Conservation (phyloP, 371 early-diverging fungal genomes). For the Mitosporidium daphniae region DNA sequence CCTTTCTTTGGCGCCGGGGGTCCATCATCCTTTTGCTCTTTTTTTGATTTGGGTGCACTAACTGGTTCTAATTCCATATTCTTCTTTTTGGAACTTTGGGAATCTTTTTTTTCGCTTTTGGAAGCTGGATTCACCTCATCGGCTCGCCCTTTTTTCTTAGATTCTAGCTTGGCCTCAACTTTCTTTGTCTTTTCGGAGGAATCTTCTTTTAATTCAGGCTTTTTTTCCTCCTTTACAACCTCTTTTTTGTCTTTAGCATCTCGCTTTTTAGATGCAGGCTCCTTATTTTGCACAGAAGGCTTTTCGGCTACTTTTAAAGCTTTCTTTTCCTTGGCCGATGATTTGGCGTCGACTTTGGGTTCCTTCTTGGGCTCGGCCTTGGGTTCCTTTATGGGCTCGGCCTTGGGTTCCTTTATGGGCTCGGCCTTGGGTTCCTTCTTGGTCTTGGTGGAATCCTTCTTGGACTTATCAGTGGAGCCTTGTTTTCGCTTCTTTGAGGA, state of each 20-base stretch:
- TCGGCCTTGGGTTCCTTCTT: background rate
- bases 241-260: background rate
- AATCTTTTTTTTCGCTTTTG: background rate
- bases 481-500: background rate
- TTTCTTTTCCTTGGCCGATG: background rate
- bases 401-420: too few species aligned
- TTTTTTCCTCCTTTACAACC: too few species aligned
- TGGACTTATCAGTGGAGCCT: background rate
- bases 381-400: too few species aligned
- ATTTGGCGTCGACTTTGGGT: too few species aligned
- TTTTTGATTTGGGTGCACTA: background rate
- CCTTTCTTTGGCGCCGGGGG: too few species aligned
- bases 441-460: background rate
- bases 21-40: background rate
- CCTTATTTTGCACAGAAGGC: too few species aligned
- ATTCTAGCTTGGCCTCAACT: background rate
- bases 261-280: constrained; percentile 1
- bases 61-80: background rate
- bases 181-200: constrained; percentile 1
- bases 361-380: too few species aligned
- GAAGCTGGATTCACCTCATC: too few species aligned
- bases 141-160: too few species aligned
- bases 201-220: too few species aligned
- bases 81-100: background rate
- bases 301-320: background rate